A percentile compares a stretch with the other conserved stretches of the same genome.
These are phyloP conservation scores for Multifurca ochricompacta DNA, from an alignment of 768 basidiomycete genomes.

Conservation along the genomic window DNA sequence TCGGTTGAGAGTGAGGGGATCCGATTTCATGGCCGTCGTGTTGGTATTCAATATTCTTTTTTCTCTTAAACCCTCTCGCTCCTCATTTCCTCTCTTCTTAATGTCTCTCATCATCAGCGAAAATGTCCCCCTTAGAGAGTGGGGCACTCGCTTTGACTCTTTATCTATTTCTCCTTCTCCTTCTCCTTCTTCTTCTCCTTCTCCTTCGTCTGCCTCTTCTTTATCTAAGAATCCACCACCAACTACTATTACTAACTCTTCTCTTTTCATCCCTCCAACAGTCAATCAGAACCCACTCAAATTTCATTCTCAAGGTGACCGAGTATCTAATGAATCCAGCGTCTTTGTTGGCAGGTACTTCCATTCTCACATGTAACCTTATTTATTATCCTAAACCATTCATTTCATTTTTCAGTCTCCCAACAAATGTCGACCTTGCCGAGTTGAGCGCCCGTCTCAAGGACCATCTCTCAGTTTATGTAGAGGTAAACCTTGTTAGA, in stretches of 20 bases:
- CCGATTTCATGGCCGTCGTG: slow-evolving; percentile 9
- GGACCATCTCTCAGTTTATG: slow-evolving; percentile 59
- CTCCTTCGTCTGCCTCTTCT: slow-evolving; percentile 27
- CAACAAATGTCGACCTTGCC: slow-evolving; percentile 54
- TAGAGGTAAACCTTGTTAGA: slow-evolving; percentile 57
- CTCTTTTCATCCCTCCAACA: slow-evolving; percentile 21
- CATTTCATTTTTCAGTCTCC: slow-evolving; percentile 42
- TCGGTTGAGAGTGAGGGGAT: slow-evolving; percentile 1
- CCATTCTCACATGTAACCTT: slow-evolving; percentile 1
- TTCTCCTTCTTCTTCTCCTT: slow-evolving; percentile 24
- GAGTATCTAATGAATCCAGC: slow-evolving; percentile 65
- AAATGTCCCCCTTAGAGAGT: slow-evolving; percentile 38
- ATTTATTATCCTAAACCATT: too few relatives aligned
- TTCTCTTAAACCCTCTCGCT: background rate
- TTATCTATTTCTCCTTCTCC: slow-evolving; percentile 45
- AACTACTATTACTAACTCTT: slow-evolving; percentile 13
- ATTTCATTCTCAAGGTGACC: slow-evolving; percentile 26
- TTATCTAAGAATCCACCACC: slow-evolving; percentile 6
- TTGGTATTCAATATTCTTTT: slow-evolving; percentile 16
- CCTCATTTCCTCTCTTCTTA: slow-evolving; percentile 2
- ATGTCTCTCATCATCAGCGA: slow-evolving; percentile 45
- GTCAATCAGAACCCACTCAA: slow-evolving; percentile 22
- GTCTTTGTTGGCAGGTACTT: slow-evolving; percentile 77
- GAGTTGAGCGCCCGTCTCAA: slow-evolving; percentile 55
- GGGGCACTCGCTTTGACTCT: slow-evolving; percentile 70